A percentile compares a stretch with the other conserved stretches of the same genome.
These are phyloP conservation scores for Vachellia pachyceras DNA, from an alignment of 306 rosid species.

Conservation along the genomic window DNA sequence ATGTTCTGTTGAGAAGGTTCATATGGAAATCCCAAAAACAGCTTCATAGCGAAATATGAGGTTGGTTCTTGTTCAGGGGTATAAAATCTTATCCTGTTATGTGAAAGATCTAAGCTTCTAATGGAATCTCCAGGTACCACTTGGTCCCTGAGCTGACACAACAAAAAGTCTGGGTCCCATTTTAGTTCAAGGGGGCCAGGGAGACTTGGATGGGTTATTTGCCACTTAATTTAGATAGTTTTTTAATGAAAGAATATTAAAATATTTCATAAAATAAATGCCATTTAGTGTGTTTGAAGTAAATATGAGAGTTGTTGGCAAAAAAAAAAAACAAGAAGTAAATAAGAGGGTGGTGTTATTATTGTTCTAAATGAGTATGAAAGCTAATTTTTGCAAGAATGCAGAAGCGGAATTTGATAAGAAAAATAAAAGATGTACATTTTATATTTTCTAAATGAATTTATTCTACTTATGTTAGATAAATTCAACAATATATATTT, in stretches of 20 bases:
- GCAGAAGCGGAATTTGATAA: no score
- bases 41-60: constrained; percentile 37
- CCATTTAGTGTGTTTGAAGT: neutral
- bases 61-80: constrained; percentile 44
- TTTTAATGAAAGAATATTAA: no score
- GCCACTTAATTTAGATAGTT: no score
- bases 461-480: neutral
- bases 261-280: no score
- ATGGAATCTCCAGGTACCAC: constrained; percentile 32
- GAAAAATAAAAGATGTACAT: no score
- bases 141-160: constrained; percentile 2
- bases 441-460: no score
- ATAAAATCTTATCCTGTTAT: constrained; percentile 54
- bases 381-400: no score
- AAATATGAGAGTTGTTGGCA: neutral
- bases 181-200: no score
- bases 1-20: constrained; percentile 8
- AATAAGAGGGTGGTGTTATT: no score
- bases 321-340: no score
- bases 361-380: neutral
- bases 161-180: neutral
- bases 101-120: neutral
- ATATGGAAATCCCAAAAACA: constrained; percentile 30
- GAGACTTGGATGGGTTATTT: no score
- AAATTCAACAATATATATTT: no score